phyloP scores from a whole-genome alignment of 2,329 filamentous ascomycete species.

The Pseudogymnoascus sp. region DNA sequence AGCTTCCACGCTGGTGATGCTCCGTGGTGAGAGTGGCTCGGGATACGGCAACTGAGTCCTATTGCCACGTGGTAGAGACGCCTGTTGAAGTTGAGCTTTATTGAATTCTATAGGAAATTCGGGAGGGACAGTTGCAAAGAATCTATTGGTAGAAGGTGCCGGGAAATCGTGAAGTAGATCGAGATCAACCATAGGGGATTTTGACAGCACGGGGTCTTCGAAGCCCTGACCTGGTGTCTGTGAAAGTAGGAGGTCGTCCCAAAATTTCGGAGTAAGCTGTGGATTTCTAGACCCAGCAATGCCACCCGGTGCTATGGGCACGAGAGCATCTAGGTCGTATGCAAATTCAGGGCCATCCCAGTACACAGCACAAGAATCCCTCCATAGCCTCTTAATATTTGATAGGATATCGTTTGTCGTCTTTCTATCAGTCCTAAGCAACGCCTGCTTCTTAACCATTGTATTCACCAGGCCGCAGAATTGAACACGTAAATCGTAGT shows the following conservation, averaged over 20 bases:
- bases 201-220: neutral
- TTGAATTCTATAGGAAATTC: slow-evolving; percentile 4
- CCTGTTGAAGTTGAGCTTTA: neutral
- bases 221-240: neutral
- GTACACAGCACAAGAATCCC: slow-evolving; percentile 77
- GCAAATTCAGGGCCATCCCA: slow-evolving; percentile 71
- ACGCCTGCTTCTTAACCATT: slow-evolving; percentile 11
- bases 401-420: slow-evolving; percentile 40
- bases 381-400: slow-evolving; percentile 96
- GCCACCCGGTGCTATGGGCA: slow-evolving; percentile 69
- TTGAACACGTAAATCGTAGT: slow-evolving; percentile 61
- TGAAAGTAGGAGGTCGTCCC: slow-evolving; percentile 31
- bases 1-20: slow-evolving; percentile 50
- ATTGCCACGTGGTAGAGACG: neutral
- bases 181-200: neutral
- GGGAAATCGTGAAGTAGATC: slow-evolving; percentile 2
- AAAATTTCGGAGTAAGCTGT: slow-evolving; percentile 45
- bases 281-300: slow-evolving; percentile 52
- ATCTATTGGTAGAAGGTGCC: neutral
- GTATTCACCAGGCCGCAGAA: slow-evolving; percentile 77
- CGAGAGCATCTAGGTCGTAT: slow-evolving; percentile 50
- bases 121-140: neutral
- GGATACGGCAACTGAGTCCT: neutral
- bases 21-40: slow-evolving; percentile 42
- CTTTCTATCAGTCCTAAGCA: slow-evolving; percentile 10